Conservation (phyloP, 2,329 filamentous ascomycete species). For the Aspergillus candidus region DNA sequence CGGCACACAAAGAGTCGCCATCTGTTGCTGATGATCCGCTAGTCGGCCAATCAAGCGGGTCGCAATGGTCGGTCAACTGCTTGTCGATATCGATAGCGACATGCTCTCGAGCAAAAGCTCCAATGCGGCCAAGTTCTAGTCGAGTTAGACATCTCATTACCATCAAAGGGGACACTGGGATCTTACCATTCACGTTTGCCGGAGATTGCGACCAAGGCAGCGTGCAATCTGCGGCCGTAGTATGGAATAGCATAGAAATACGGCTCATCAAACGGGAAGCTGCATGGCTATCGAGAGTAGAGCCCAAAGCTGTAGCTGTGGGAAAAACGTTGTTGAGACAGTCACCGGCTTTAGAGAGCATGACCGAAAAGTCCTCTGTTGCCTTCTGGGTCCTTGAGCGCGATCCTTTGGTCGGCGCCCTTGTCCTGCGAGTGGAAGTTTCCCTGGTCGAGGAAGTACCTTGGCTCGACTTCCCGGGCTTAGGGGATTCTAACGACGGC, state of each 20-base stretch:
- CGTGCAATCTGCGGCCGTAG: conserved; percentile 28
- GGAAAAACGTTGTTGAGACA: conserved; percentile 29
- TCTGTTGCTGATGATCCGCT: conserved; percentile 15
- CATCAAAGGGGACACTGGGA: neutral
- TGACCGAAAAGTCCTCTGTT: conserved; percentile 31
- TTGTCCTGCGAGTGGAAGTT: conserved; percentile 20
- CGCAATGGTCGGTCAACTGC: conserved; percentile 37
- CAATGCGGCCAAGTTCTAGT: conserved; percentile 37
- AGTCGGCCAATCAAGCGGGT: conserved; percentile 46
- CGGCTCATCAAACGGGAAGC: conserved; percentile 35
- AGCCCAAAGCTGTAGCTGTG: conserved; percentile 30
- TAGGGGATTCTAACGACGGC: conserved; percentile 54
- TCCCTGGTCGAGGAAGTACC: conserved; percentile 27
- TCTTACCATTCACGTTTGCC: conserved; percentile 36
- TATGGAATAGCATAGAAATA: conserved; percentile 39
- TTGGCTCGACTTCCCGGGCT: conserved; percentile 25
- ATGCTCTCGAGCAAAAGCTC: conserved; percentile 36
- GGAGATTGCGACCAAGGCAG: conserved; percentile 25
- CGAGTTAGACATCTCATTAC: conserved; percentile 10
- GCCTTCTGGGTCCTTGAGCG: conserved; percentile 25
- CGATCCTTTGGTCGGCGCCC: conserved; percentile 21
- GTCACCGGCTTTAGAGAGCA: conserved; percentile 32
- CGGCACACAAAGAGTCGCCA: conserved; percentile 44
- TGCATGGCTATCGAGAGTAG: conserved; percentile 35
- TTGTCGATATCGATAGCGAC: conserved; percentile 42